Conservation (phyloP, 139 green algal species). For the Chlamydomonas eustigma region DNA sequence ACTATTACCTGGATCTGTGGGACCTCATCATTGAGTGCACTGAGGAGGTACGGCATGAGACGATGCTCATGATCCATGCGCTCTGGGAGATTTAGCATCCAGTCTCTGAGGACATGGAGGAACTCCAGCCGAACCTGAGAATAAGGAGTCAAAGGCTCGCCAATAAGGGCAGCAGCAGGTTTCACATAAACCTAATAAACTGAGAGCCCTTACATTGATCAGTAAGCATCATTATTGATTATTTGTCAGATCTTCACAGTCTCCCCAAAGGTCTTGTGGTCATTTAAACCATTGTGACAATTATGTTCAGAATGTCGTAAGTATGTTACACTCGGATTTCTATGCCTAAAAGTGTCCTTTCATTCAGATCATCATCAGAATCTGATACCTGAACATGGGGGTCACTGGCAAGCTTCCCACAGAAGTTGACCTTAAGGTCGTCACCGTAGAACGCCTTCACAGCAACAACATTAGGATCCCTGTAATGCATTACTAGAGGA, state of each 20-base stretch:
- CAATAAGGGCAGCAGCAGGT: not conserved
- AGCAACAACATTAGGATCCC: conserved; percentile 66
- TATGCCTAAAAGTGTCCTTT: no score
- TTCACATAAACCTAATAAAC: not conserved
- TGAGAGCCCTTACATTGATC: no score
- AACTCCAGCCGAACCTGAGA: conserved; percentile 59
- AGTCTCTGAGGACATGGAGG: conserved; percentile 47
- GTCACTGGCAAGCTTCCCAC: conserved; percentile 63
- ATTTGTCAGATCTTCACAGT: no score
- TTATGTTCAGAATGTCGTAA: no score
- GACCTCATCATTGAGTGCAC: conserved; percentile 48
- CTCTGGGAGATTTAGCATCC: conserved; percentile 59
- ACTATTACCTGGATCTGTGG: conserved; percentile 31
- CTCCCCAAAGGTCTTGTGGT: no score
- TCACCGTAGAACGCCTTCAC: conserved; percentile 68
- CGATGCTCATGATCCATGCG: conserved; percentile 61
- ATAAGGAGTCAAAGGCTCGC: not conserved
- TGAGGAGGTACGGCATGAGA: conserved; percentile 67
- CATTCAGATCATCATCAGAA: no score
- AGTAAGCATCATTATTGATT: no score
- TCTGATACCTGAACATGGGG: conserved; percentile 35
- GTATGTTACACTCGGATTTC: no score
- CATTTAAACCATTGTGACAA: no score
- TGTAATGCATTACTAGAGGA: conserved; percentile 22
- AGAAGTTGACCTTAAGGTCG: conserved; percentile 73